These are phyloP conservation scores for Boletellus dicymbophilus DNA, from an alignment of 1,284 basidiomycete genomes.

Conservation along the genomic window DNA sequence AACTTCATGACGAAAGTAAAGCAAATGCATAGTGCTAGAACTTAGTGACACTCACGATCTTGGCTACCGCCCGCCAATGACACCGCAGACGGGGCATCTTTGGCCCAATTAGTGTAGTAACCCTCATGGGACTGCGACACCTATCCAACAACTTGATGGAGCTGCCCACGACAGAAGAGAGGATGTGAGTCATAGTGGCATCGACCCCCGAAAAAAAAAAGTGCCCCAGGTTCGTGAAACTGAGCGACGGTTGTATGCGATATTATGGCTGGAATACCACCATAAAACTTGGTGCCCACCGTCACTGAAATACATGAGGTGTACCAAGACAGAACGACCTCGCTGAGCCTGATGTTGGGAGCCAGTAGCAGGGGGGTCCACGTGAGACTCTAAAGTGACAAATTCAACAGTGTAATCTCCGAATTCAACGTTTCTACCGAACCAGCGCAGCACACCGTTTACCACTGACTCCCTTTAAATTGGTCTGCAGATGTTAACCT, in stretches of 20 bases:
- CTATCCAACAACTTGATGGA: not conserved
- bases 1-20: not conserved
- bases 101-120: not conserved
- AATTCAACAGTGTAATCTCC: not conserved
- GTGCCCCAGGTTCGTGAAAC: not conserved
- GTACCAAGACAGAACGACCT: no score
- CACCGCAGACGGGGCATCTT: not conserved
- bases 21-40: not conserved
- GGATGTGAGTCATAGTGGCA: not conserved
- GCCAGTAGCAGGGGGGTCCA: no score
- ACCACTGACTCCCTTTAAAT: not conserved
- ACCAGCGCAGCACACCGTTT: not conserved
- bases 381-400: no score
- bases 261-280: not conserved
- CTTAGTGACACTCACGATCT: not conserved
- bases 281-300: not conserved
- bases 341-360: no score
- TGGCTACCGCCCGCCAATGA: not conserved
- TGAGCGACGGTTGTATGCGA: not conserved
- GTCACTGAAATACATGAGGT: no score
- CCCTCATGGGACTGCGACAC: not conserved
- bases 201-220: not conserved
- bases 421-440: not conserved
- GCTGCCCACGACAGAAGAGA: not conserved
- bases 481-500: not conserved